phyloP scores from a whole-genome alignment of 768 basidiomycete species.

The Lentinus brumalis region DNA sequence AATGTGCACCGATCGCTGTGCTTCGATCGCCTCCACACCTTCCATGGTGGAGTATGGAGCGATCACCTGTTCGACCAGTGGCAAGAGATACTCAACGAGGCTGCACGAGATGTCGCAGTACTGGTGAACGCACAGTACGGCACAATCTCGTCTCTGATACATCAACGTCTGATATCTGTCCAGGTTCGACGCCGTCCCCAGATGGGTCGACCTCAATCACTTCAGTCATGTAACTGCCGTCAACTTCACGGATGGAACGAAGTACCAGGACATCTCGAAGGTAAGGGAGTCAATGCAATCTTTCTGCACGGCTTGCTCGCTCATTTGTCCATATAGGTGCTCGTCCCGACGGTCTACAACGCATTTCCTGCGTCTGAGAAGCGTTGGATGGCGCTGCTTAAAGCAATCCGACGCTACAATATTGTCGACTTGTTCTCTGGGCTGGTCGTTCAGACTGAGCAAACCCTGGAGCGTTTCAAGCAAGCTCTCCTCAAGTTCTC shows the following conservation, averaged over 20 bases:
- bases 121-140: slow-evolving; percentile 1
- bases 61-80: slow-evolving; percentile 13
- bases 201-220: neutral
- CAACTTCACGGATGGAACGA: slow-evolving; percentile 1
- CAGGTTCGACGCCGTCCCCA: too few relatives aligned
- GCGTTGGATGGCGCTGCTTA: neutral
- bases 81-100: neutral
- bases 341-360: neutral
- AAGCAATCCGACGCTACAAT: neutral
- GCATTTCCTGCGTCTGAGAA: neutral
- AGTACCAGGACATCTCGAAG: slow-evolving; percentile 6
- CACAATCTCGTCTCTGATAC: too few relatives aligned
- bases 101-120: neutral
- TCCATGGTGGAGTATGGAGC: slow-evolving; percentile 13
- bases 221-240: neutral
- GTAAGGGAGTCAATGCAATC: neutral
- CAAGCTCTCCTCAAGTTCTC: too few relatives aligned
- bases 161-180: too few relatives aligned
- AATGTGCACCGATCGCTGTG: slow-evolving; percentile 15
- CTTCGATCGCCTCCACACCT: slow-evolving; percentile 16
- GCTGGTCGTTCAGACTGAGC: neutral
- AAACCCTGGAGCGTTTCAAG: too few relatives aligned
- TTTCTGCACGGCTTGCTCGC: neutral
- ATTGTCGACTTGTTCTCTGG: neutral
- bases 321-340: neutral